phyloP scores from a whole-genome alignment of 176 grass and related monocot genomes.

The Avena eriantha region DNA sequence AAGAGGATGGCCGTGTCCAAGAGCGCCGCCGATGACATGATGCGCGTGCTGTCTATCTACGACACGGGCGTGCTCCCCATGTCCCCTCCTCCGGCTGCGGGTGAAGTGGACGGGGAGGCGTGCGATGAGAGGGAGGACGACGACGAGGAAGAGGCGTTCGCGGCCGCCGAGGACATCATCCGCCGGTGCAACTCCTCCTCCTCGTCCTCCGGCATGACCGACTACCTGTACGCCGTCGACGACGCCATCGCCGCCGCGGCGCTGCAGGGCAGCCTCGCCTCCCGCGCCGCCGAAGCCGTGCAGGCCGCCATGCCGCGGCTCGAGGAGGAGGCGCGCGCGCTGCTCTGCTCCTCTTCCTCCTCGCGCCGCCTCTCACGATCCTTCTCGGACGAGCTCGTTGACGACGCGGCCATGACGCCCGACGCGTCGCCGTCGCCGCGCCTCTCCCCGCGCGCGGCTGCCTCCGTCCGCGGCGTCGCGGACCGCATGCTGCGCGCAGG shows the following conservation, averaged over 20 bases:
- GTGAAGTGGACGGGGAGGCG: background rate
- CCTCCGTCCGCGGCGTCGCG: constrained; percentile 49
- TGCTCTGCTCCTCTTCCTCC: constrained; percentile 55
- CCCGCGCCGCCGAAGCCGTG: constrained; percentile 61
- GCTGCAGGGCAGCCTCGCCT: constrained; percentile 22
- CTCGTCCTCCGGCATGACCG: background rate
- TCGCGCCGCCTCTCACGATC: constrained; percentile 49
- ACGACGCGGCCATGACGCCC: constrained; percentile 28
- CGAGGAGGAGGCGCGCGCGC: constrained; percentile 73
- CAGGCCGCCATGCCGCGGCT: constrained; percentile 76
- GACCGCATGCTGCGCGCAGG: constrained; percentile 64
- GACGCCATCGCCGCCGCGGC: constrained; percentile 61
- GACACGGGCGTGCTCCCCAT: constrained; percentile 51
- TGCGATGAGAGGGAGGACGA: background rate
- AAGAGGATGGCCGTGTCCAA: constrained; percentile 64
- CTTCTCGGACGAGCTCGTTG: constrained; percentile 37
- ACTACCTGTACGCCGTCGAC: constrained; percentile 55
- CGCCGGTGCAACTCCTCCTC: constrained; percentile 36
- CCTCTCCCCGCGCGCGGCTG: constrained; percentile 40
- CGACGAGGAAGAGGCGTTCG: constrained; percentile 43
- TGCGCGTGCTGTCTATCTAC: constrained; percentile 64
- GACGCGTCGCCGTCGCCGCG: constrained; percentile 33
- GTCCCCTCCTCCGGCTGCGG: constrained; percentile 7
- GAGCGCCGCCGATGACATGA: constrained; percentile 94
- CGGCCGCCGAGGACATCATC: constrained; percentile 46